These are phyloP conservation scores for Balamuthia mandrillaris DNA, from an alignment of 208 protist species.

Conservation along the genomic window DNA sequence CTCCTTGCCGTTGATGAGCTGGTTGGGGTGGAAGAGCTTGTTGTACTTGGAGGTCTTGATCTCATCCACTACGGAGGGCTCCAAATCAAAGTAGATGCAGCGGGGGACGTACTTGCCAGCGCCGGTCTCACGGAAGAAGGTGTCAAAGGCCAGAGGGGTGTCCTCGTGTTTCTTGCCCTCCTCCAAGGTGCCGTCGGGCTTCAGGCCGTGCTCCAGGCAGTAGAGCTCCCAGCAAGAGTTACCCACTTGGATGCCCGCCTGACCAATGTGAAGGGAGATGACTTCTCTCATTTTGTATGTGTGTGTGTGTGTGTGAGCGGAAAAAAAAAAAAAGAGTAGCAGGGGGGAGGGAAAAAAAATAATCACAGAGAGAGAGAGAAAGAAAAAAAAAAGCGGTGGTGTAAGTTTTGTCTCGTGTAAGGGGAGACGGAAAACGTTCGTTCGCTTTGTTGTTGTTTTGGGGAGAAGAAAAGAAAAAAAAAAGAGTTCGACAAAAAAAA, in stretches of 20 bases:
- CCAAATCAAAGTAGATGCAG: constrained; percentile 90
- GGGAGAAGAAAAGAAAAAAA: no score
- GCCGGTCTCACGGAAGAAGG: constrained; percentile 91
- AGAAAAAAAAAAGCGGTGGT: no score
- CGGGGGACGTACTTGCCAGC: constrained; percentile 90
- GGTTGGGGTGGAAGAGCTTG: constrained; percentile 94
- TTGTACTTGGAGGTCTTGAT: constrained; percentile 91
- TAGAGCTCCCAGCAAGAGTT: constrained; percentile 94
- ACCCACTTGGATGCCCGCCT: constrained; percentile 94
- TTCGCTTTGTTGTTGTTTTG: no score
- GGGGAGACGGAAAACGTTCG: no score
- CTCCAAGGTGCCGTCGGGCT: constrained; percentile 77
- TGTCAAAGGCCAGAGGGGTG: constrained; percentile 88
- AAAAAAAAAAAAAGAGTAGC: neutral
- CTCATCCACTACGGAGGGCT: constrained; percentile 85
- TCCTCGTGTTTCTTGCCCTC: constrained; percentile 78
- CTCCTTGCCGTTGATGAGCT: constrained; percentile 92
- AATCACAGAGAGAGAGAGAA: no score
- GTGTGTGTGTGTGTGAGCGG: neutral
- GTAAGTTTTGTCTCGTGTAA: no score
- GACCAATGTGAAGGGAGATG: constrained; percentile 92
- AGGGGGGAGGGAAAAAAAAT: neutral
- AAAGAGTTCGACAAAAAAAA: neutral
- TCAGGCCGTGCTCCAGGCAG: constrained; percentile 87
- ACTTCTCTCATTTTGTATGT: constrained; percentile 81